These are phyloP conservation scores for Trichocladium antarcticum DNA, from an alignment of 495 filamentous ascomycete genomes.

Conservation along the genomic window DNA sequence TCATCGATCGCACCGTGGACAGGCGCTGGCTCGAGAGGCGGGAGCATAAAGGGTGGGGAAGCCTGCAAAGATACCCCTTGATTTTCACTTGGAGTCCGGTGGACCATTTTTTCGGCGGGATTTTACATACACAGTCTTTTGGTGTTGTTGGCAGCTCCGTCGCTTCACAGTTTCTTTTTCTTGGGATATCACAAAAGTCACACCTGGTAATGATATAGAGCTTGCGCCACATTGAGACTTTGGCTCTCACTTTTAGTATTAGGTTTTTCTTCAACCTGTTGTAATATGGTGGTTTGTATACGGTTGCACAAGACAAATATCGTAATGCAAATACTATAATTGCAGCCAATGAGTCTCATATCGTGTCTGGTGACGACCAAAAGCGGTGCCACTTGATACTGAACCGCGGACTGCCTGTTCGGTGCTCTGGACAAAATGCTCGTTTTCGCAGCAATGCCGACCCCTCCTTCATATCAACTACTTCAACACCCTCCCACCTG, in stretches of 20 bases:
- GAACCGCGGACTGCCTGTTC: too few relatives aligned
- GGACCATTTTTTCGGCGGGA: background rate
- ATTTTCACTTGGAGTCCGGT: slow-evolving; percentile 1
- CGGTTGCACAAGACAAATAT: background rate
- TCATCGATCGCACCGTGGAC: background rate
- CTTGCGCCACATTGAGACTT: background rate
- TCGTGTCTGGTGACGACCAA: too few relatives aligned
- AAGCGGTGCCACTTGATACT: too few relatives aligned
- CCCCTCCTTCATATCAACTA: background rate
- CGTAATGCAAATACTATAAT: background rate
- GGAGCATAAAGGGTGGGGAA: background rate
- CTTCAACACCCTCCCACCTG: background rate
- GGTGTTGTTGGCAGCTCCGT: background rate
- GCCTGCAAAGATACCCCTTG: slow-evolving; percentile 1
- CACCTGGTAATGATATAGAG: background rate
- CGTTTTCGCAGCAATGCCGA: background rate
- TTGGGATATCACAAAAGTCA: background rate
- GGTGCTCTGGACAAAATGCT: too few relatives aligned
- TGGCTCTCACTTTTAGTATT: background rate
- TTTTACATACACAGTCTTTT: background rate
- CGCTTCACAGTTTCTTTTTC: background rate
- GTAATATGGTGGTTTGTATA: background rate
- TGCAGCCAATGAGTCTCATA: too few relatives aligned
- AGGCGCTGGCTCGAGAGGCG: background rate
- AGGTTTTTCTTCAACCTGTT: background rate